Evolutionary conservation across 352 stramenopile genomes (phyloP).

Genomic region (Phytopythium litorale): DNA sequence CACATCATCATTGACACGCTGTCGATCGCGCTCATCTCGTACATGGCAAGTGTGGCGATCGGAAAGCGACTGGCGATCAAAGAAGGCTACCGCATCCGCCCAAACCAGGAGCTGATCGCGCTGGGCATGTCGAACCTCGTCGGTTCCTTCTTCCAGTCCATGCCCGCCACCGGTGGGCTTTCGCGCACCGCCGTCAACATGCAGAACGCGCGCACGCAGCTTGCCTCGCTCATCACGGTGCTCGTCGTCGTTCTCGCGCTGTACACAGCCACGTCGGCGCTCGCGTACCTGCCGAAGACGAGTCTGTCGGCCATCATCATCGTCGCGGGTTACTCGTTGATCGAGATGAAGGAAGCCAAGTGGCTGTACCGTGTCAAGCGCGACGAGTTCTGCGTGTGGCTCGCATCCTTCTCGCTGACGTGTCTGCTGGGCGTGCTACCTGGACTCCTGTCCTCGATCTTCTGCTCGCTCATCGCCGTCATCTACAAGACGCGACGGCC

Average conservation of each 20-base stretch:
- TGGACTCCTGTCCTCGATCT: constrained; percentile 46
- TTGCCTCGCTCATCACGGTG: constrained; percentile 82
- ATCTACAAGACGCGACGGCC: constrained; percentile 58
- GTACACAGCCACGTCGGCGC: constrained; percentile 74
- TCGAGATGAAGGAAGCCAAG: constrained; percentile 83
- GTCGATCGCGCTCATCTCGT: constrained; percentile 83
- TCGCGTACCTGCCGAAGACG: constrained; percentile 85
- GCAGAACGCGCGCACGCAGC: constrained; percentile 76
- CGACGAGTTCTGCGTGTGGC: constrained; percentile 62
- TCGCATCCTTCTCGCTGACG: constrained; percentile 53
- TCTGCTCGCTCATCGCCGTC: constrained; percentile 48
- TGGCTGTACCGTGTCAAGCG: constrained; percentile 72
- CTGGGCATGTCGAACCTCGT: constrained; percentile 87
- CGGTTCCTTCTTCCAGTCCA: constrained; percentile 78
- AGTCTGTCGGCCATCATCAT: constrained; percentile 88
- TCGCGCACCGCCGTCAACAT: constrained; percentile 90
- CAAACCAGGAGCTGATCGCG: constrained; percentile 83
- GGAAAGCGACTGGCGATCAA: constrained; percentile 80
- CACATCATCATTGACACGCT: constrained; percentile 68
- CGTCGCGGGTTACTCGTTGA: constrained; percentile 81
- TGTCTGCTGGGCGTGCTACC: constrained; percentile 42
- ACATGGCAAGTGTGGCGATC: constrained; percentile 90
- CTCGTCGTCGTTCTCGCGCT: constrained; percentile 81
- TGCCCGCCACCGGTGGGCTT: constrained; percentile 88
- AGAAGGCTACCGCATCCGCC: constrained; percentile 64